Conservation (phyloP, 78 protist species). For the Pigoraptor vietnamica region DNA sequence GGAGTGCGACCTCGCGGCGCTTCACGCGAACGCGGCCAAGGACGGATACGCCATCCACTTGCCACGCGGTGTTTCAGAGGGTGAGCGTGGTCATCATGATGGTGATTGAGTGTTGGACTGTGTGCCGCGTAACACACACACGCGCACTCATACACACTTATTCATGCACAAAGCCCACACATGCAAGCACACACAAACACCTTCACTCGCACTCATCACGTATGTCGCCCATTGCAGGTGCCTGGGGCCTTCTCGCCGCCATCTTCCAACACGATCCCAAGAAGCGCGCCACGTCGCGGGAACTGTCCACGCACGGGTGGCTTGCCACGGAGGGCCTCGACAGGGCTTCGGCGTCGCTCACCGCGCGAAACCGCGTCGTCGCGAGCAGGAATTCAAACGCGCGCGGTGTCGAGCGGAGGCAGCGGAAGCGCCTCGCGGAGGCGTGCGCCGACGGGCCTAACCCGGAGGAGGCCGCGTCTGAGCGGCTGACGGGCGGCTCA, state of each 20-base stretch:
- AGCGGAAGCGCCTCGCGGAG: neutral
- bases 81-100: neutral
- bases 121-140: too few relatives aligned
- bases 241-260: neutral
- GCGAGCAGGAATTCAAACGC: neutral
- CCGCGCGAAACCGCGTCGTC: neutral
- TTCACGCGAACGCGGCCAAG: neutral
- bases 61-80: neutral
- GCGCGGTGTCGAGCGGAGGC: neutral
- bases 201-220: neutral
- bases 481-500: too few relatives aligned
- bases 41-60: neutral
- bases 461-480: too few relatives aligned
- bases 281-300: neutral
- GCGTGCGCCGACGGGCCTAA: neutral
- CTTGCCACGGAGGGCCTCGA: neutral
- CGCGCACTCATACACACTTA: too few relatives aligned
- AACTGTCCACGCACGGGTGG: neutral
- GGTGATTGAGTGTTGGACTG: too few relatives aligned
- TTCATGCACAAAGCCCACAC: too few relatives aligned
- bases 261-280: neutral
- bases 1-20: neutral
- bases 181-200: neutral
- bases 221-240: neutral
- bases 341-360: too few relatives aligned